A percentile compares a stretch with the other conserved stretches of the same genome.
Conservation (phyloP, 768 basidiomycete genomes). For the Panellus pusillus region DNA sequence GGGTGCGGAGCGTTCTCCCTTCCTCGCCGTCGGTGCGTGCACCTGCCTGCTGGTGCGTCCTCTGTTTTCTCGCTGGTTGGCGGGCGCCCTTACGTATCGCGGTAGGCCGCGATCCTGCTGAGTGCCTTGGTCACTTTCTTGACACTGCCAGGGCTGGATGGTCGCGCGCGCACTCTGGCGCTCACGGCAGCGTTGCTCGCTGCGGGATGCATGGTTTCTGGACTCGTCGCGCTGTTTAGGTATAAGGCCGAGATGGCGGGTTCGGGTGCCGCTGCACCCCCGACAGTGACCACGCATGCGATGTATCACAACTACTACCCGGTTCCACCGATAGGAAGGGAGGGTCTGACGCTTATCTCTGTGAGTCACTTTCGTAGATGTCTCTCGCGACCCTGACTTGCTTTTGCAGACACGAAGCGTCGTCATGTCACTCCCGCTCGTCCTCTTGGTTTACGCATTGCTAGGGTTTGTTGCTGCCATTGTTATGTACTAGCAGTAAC, state of each 20-base stretch:
- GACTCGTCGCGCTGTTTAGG: constrained; percentile 67
- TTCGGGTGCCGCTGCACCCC: constrained; percentile 18
- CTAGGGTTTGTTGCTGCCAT: constrained; percentile 67
- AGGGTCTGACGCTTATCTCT: constrained; percentile 52
- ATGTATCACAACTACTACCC: not conserved
- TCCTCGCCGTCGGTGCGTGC: constrained; percentile 66
- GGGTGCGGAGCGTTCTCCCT: constrained; percentile 41
- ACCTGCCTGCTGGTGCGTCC: constrained; percentile 61
- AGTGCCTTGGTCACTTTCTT: constrained; percentile 84
- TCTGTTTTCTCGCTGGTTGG: constrained; percentile 11
- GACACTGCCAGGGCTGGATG: constrained; percentile 73
- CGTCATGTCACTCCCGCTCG: constrained; percentile 69
- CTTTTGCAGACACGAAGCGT: constrained; percentile 54
- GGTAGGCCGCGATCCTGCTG: constrained; percentile 75
- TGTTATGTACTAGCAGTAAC: constrained; percentile 64
- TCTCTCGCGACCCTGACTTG: no score
- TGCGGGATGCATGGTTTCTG: constrained; percentile 65
- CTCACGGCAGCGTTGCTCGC: constrained; percentile 71
- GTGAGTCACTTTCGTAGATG: constrained; percentile 24
- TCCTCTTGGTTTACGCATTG: constrained; percentile 71
- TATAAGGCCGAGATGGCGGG: constrained; percentile 66
- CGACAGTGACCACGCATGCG: no score
- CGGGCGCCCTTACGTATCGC: constrained; percentile 19
- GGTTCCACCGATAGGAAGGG: constrained; percentile 44
- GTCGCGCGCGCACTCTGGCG: constrained; percentile 59